A percentile compares a stretch with the other conserved stretches of the same genome.
phyloP scores from a whole-genome alignment of 805 yeast genomes.

The Debaryomyces tyrocola region DNA sequence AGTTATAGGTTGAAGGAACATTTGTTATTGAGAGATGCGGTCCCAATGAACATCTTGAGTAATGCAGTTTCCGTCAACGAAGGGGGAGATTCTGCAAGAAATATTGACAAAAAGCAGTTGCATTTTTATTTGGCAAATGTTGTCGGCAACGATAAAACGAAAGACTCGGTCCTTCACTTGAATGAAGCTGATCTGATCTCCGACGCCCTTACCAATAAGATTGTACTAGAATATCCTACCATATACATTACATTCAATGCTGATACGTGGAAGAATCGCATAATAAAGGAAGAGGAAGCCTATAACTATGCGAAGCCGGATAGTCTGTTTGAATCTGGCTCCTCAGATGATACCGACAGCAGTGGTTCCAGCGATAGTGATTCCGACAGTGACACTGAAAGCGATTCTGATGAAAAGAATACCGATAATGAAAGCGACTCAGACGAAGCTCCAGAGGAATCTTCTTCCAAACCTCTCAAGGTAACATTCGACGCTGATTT shows the following conservation, averaged over 20 bases:
- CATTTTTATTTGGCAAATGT: slow-evolving; percentile 35
- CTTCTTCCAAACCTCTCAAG: slow-evolving; percentile 22
- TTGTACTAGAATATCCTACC: slow-evolving; percentile 79
- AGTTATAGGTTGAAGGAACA: slow-evolving; percentile 45
- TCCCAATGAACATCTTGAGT: slow-evolving; percentile 39
- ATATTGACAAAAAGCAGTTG: slow-evolving; percentile 24
- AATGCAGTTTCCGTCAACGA: slow-evolving; percentile 8
- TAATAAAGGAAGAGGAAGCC: slow-evolving; percentile 21
- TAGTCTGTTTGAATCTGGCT: neutral
- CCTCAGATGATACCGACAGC: slow-evolving; percentile 3
- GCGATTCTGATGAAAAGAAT: slow-evolving; percentile 5
- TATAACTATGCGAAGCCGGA: slow-evolving; percentile 4
- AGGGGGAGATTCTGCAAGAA: neutral
- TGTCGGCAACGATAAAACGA: slow-evolving; percentile 13
- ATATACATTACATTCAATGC: slow-evolving; percentile 43
- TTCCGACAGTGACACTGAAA: slow-evolving; percentile 12
- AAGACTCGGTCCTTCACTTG: slow-evolving; percentile 36
- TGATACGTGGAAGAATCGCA: slow-evolving; percentile 21
- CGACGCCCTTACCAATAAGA: slow-evolving; percentile 50
- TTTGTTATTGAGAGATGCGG: slow-evolving; percentile 30
- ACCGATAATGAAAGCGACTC: slow-evolving; percentile 8
- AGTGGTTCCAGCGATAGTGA: slow-evolving; percentile 6
- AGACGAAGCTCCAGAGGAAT: slow-evolving; percentile 36
- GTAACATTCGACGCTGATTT: neutral
- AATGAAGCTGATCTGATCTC: slow-evolving; percentile 39